These are phyloP conservation scores for Crithidia expoeki DNA, from an alignment of 208 protist species.

Conservation along the genomic window DNA sequence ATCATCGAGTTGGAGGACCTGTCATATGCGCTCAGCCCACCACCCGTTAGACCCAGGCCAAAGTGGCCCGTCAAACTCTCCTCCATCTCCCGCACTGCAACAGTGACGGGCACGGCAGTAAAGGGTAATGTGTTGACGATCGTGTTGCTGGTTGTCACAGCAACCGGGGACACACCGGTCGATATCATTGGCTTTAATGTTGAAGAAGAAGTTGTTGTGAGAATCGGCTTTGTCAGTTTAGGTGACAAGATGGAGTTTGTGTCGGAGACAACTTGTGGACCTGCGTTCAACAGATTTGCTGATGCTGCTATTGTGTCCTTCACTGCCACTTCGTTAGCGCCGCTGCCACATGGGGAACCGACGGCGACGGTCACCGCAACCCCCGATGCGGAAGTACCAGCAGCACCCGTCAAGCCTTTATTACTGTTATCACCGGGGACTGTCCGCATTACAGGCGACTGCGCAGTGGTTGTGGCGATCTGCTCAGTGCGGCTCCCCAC, in stretches of 20 bases:
- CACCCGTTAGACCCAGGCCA: slow-evolving; percentile 3
- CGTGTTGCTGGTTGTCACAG: neutral
- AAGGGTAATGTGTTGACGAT: neutral
- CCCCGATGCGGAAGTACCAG: neutral
- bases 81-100: slow-evolving; percentile 13
- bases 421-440: neutral
- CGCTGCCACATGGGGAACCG: no score
- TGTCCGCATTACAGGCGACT: neutral
- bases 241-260: no score
- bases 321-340: no score
- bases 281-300: no score
- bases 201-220: neutral
- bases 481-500: neutral
- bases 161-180: neutral
- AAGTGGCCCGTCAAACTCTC: neutral
- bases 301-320: no score
- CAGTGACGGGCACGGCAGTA: neutral
- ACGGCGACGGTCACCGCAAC: neutral
- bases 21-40: slow-evolving; percentile 1
- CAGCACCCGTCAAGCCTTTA: neutral
- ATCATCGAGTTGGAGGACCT: neutral
- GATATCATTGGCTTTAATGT: neutral
- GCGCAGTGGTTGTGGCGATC: neutral
- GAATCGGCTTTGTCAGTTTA: no score
- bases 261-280: no score